Percentiles rank a stretch among this genome's conserved stretches.
These are phyloP conservation scores for Conticribra guillardii DNA, from an alignment of 108 stramenopile genomes.

Conservation along the genomic window DNA sequence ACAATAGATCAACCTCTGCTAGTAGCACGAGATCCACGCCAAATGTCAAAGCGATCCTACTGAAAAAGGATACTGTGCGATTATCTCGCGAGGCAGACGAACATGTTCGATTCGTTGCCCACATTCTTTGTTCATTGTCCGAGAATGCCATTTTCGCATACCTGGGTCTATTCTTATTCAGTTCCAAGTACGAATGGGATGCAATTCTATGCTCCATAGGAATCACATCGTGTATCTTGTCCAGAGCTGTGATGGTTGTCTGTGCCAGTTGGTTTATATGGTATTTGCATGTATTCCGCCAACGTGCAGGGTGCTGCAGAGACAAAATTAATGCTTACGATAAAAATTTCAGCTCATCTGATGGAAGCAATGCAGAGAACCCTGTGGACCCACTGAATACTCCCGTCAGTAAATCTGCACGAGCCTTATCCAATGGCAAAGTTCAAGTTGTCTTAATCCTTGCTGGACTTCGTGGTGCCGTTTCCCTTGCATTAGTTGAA, in stretches of 20 bases:
- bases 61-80: constrained; percentile 41
- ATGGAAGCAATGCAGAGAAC: neutral
- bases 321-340: constrained; percentile 2
- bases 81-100: constrained; percentile 62
- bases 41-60: constrained; percentile 36
- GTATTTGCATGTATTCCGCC: constrained; percentile 58
- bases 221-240: constrained; percentile 64
- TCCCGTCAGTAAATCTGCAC: constrained; percentile 50
- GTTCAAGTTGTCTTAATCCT: constrained; percentile 81
- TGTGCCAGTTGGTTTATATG: constrained; percentile 53
- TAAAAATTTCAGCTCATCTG: constrained; percentile 1
- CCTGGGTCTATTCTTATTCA: constrained; percentile 87
- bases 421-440: constrained; percentile 39
- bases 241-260: constrained; percentile 77
- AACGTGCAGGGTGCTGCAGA: constrained; percentile 34
- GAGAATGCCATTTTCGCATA: constrained; percentile 91
- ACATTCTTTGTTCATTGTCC: constrained; percentile 69
- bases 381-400: constrained; percentile 28
- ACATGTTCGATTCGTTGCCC: constrained; percentile 85
- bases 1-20: constrained; percentile 13
- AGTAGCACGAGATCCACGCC: constrained; percentile 29
- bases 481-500: constrained; percentile 86
- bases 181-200: constrained; percentile 73
- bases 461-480: constrained; percentile 89
- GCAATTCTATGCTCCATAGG: constrained; percentile 61